phyloP scores from a whole-genome alignment of 495 filamentous ascomycete species.

The Sabuloglossum arenarium region DNA sequence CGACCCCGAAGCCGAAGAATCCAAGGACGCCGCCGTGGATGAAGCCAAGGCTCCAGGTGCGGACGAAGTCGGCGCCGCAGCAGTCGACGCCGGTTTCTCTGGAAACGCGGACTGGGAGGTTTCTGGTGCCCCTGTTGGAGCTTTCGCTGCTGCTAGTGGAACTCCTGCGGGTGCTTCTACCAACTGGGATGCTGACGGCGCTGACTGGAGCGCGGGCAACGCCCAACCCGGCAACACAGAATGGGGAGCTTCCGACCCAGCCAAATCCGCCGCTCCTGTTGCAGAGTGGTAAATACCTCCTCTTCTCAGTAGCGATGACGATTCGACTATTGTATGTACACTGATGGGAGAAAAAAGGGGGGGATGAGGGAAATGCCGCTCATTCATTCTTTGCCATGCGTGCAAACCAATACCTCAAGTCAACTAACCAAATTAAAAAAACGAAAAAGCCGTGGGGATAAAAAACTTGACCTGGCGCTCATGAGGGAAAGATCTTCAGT shows the following conservation, averaged over 20 bases:
- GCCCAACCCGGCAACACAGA: slow-evolving; percentile 5
- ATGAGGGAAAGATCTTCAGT: slow-evolving; percentile 3
- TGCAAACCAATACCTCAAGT: too few relatives aligned
- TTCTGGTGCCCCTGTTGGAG: slow-evolving; percentile 32
- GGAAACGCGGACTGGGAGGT: slow-evolving; percentile 51
- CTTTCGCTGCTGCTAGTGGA: slow-evolving; percentile 38
- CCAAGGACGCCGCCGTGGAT: slow-evolving; percentile 59
- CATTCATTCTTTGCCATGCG: not conserved
- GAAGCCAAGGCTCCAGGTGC: slow-evolving; percentile 46
- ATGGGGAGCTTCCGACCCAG: not conserved
- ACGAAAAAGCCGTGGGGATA: not conserved
- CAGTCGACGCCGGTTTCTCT: slow-evolving; percentile 63
- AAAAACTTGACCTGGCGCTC: not conserved
- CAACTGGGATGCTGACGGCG: slow-evolving; percentile 64
- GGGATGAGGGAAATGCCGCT: too few relatives aligned
- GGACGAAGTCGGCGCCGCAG: slow-evolving; percentile 65
- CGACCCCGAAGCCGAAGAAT: slow-evolving; percentile 94
- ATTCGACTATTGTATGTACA: too few relatives aligned
- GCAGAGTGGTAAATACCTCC: not conserved
- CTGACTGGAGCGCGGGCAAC: slow-evolving; percentile 49
- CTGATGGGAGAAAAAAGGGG: too few relatives aligned
- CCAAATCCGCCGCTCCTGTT: not conserved
- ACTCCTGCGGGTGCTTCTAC: slow-evolving; percentile 30
- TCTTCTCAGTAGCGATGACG: too few relatives aligned
- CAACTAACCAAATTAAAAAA: too few relatives aligned